Percentiles rank a stretch among this genome's conserved stretches.
Evolutionary conservation across 2,329 filamentous ascomycete species (phyloP).

Genomic region (Raffaelea albimanens): DNA sequence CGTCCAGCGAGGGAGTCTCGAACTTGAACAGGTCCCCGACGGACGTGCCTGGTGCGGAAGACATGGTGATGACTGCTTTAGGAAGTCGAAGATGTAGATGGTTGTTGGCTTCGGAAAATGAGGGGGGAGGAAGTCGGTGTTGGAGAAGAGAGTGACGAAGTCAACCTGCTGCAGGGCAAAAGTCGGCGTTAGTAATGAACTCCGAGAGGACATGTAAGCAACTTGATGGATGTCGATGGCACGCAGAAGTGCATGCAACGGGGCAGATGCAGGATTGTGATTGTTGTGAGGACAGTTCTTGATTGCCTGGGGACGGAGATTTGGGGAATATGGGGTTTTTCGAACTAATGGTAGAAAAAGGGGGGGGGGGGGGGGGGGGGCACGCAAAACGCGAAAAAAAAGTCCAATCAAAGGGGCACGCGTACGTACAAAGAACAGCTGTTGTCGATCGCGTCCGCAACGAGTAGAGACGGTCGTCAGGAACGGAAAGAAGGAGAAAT

Average conservation of each 20-base stretch:
- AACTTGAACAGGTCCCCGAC: conserved; percentile 23
- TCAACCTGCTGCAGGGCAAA: too few species aligned
- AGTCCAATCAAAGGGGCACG: conserved; percentile 4
- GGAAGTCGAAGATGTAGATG: not conserved
- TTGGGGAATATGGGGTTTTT: too few species aligned
- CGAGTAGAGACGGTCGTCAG: not conserved
- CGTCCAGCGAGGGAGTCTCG: conserved; percentile 73
- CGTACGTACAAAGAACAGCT: conserved; percentile 8
- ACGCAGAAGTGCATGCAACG: too few species aligned
- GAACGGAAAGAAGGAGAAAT: not conserved
- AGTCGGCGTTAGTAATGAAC: too few species aligned
- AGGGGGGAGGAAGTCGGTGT: too few species aligned
- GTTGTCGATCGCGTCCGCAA: not conserved
- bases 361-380: conserved; percentile 3
- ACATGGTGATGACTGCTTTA: conserved; percentile 7
- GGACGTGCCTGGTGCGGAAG: conserved; percentile 2
- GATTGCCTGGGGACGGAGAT: too few species aligned
- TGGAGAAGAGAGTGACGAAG: too few species aligned
- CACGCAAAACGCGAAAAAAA: conserved; percentile 11
- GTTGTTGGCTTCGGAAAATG: not conserved
- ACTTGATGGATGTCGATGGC: too few species aligned
- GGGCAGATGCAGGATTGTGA: too few species aligned
- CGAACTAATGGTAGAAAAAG: conserved; percentile 3
- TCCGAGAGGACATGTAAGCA: too few species aligned
- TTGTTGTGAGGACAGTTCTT: too few species aligned